Conservation (phyloP, 192 early-diverging fungal species). For the Borealophlyctis nickersoniae region DNA sequence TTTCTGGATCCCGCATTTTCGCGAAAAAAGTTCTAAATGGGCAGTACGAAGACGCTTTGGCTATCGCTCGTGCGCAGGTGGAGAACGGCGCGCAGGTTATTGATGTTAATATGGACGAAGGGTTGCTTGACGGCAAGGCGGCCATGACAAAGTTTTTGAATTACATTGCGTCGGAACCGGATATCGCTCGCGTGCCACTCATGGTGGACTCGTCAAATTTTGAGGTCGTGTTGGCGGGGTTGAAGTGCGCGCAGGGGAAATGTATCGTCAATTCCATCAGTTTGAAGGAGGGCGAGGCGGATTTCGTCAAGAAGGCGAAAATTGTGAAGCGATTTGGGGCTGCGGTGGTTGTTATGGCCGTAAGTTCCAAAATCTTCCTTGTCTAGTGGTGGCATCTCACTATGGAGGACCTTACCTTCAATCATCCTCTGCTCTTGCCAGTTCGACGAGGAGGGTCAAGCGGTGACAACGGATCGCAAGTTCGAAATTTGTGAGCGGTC, state of each 20-base stretch:
- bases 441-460: constrained; percentile 94
- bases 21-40: constrained; percentile 89
- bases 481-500: constrained; percentile 86
- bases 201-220: constrained; percentile 99
- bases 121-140: constrained; percentile 88
- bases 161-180: constrained; percentile 90
- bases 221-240: constrained; percentile 90
- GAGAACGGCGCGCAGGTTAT: constrained; percentile 94
- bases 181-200: constrained; percentile 80
- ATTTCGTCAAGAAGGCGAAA: constrained; percentile 87
- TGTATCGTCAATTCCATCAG: constrained; percentile 98
- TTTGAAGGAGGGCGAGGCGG: constrained; percentile 90
- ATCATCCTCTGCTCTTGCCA: constrained; percentile 25
- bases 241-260: constrained; percentile 95
- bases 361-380: too few species aligned
- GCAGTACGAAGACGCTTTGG: constrained; percentile 89
- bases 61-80: constrained; percentile 90
- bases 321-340: constrained; percentile 89
- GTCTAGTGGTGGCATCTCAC: too few species aligned
- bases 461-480: constrained; percentile 80
- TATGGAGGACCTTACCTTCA: neutral
- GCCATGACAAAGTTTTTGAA: constrained; percentile 95
- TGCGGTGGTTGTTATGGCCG: constrained; percentile 94
- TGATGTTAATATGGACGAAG: constrained; percentile 96
- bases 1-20: constrained; percentile 92